Evolutionary conservation across 495 filamentous ascomycete species (phyloP), one percentile per base, ranked within the genome.

Genomic region (Venustampulla echinocandica): DNA sequence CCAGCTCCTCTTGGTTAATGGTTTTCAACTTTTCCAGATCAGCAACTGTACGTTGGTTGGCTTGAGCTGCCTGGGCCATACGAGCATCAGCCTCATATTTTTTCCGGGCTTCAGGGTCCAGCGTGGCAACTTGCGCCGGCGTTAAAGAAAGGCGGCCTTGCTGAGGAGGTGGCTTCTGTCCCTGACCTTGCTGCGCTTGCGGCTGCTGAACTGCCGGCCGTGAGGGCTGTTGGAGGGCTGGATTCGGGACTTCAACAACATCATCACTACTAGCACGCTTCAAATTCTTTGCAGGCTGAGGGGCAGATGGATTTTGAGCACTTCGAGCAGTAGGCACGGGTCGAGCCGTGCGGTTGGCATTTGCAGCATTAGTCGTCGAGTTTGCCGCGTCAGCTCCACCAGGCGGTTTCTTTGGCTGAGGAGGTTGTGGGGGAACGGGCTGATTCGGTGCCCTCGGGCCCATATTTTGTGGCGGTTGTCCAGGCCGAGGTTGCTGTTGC

Each of bases 181-280:
- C 52, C 27, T 69, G 54, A 20, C n/a, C 17, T 21, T 23, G 32
- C 18, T 23, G 28, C 19, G 7, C 33, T 25, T 52, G 55, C 24
- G 37, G 22, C 23, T 41, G 46, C 32, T 52, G 51, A 22, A 34
- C 36, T 27, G 24, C 18, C 7, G 53, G 23, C 15, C 52, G 58
- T 36, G 27, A 9, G 13, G 56, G 47, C n/a, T 45, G 59, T n/a
- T 64, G 65, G n/a, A 44, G 24, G 33, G 64, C 65, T 58, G 75
- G 67, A 43, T 70, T 71, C 20, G 68, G 69, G 19, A 70, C 64
- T 48, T 85, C 83, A 13, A 69, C 60, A 6, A 71, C 57, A 56
- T 89, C 84, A 46, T 88, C 85, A 32, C 70, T 57, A 46, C 65
- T 74, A 6, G 75, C 57, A 43, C 81, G 75, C 62, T 85, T 86